A percentile compares a stretch with the other conserved stretches of the same genome.
Evolutionary conservation across 371 early-diverging fungal genomes (phyloP).

Genomic region (Dichotomocladium elegans): DNA sequence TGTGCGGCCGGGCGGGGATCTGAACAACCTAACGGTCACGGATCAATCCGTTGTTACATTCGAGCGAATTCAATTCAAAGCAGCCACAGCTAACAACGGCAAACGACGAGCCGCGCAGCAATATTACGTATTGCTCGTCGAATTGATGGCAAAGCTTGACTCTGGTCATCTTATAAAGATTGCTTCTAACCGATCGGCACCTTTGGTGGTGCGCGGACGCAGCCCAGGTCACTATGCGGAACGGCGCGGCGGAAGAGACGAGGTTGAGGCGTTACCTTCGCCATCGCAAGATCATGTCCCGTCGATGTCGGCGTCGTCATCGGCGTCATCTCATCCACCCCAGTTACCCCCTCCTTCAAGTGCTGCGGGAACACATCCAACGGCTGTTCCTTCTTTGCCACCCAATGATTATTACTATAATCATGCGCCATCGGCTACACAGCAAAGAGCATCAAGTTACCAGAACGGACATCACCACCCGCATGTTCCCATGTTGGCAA

Average conservation of each 20-base stretch:
- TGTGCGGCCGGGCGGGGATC: conserved; percentile 53
- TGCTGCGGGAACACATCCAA: background rate
- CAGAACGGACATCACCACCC: background rate
- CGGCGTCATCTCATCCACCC: too few relatives aligned
- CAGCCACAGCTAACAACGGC: conserved; percentile 90
- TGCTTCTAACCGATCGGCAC: conserved; percentile 67
- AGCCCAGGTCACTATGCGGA: conserved; percentile 89
- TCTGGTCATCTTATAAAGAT: conserved; percentile 49
- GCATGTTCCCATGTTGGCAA: background rate
- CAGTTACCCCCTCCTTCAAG: background rate
- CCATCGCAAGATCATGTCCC: background rate
- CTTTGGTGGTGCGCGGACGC: conserved; percentile 86
- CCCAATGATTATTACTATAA: background rate
- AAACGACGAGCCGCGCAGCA: conserved; percentile 86
- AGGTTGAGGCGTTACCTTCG: background rate
- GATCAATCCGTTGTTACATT: conserved; percentile 67
- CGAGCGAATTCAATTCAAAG: conserved; percentile 92
- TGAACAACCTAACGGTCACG: conserved; percentile 11
- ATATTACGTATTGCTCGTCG: conserved; percentile 72
- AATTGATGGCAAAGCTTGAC: conserved; percentile 57
- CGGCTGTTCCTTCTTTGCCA: background rate
- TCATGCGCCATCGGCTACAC: background rate
- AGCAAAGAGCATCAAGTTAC: background rate
- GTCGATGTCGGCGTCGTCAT: background rate
- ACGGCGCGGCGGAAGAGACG: background rate